Conservation (phyloP, 2,329 filamentous ascomycete genomes). For the Epichloe coenophiala region DNA sequence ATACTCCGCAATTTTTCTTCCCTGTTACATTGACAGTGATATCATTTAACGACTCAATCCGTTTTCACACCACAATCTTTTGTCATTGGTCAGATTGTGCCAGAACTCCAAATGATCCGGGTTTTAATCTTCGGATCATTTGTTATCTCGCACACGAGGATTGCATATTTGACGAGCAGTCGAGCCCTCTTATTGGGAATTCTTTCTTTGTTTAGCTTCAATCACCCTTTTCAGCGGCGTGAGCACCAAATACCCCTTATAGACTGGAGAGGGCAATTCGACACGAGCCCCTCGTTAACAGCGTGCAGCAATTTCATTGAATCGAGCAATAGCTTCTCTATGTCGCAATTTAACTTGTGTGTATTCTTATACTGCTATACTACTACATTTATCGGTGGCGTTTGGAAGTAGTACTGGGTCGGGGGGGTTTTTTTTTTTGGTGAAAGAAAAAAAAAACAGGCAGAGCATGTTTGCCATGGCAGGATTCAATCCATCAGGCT, state of each 20-base stretch:
- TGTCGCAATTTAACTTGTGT: conserved; percentile 13
- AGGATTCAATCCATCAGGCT: neutral
- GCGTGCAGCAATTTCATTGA: conserved; percentile 15
- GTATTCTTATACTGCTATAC: conserved; percentile 7
- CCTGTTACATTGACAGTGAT: neutral
- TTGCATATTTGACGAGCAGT: conserved; percentile 6
- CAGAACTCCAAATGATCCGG: neutral
- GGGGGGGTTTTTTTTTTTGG: neutral
- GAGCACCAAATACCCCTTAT: conserved; percentile 25
- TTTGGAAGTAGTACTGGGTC: neutral
- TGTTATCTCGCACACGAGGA: neutral
- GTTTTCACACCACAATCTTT: neutral
- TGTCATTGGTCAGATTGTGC: neutral
- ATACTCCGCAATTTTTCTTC: conserved; percentile 9
- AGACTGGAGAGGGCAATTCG: conserved; percentile 19
- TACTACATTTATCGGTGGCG: neutral
- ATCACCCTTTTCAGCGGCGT: conserved; percentile 11
- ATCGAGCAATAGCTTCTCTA: conserved; percentile 12
- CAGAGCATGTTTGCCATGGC: neutral
- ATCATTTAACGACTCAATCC: neutral
- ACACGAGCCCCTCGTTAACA: conserved; percentile 12
- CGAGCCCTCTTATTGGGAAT: conserved; percentile 6
- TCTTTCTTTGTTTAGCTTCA: conserved; percentile 1
- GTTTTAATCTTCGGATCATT: neutral
- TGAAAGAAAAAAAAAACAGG: neutral